Percentiles rank a stretch among this genome's conserved stretches.
phyloP scores from a whole-genome alignment of 2,329 filamentous ascomycete species.

The Uncinocarpus reesii region DNA sequence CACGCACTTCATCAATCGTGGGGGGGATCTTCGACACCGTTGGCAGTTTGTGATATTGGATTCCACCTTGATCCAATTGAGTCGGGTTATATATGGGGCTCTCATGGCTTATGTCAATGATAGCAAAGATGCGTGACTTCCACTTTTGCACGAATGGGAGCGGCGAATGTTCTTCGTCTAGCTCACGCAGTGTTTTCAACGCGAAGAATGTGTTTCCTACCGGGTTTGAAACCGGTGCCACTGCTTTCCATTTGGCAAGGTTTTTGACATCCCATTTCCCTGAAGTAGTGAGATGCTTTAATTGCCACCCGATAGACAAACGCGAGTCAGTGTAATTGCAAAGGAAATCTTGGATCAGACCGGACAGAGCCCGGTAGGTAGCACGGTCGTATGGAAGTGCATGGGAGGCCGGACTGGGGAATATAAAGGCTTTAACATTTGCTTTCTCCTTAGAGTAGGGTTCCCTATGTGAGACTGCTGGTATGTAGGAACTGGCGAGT shows the following conservation, averaged over 20 bases:
- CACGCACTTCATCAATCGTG: conserved; percentile 47
- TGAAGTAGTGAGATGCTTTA: conserved; percentile 75
- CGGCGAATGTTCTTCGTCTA: conserved; percentile 73
- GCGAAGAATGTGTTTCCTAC: conserved; percentile 75
- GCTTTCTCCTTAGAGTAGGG: conserved; percentile 32
- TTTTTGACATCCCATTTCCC: conserved; percentile 99
- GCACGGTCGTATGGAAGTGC: conserved; percentile 71
- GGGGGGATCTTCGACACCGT: conserved; percentile 89
- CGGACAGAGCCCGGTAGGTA: conserved; percentile 65
- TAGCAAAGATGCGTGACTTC: conserved; percentile 56
- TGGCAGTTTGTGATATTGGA: conserved; percentile 75
- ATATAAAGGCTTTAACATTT: conserved; percentile 56
- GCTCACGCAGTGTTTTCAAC: conserved; percentile 86
- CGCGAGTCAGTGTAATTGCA: conserved; percentile 62
- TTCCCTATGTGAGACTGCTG: conserved; percentile 41
- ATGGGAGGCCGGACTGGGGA: conserved; percentile 71
- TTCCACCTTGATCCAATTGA: conserved; percentile 54
- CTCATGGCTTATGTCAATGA: conserved; percentile 87
- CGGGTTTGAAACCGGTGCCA: conserved; percentile 63
- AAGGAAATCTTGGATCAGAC: conserved; percentile 74
- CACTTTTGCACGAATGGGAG: conserved; percentile 58
- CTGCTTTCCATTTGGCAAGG: conserved; percentile 76
- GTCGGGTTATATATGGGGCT: conserved; percentile 77
- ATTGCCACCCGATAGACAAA: conserved; percentile 77
- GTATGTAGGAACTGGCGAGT: conserved; percentile 18